These are phyloP conservation scores for Staphylotrichum longicolle DNA, from an alignment of 495 filamentous ascomycete genomes.

Conservation along the genomic window DNA sequence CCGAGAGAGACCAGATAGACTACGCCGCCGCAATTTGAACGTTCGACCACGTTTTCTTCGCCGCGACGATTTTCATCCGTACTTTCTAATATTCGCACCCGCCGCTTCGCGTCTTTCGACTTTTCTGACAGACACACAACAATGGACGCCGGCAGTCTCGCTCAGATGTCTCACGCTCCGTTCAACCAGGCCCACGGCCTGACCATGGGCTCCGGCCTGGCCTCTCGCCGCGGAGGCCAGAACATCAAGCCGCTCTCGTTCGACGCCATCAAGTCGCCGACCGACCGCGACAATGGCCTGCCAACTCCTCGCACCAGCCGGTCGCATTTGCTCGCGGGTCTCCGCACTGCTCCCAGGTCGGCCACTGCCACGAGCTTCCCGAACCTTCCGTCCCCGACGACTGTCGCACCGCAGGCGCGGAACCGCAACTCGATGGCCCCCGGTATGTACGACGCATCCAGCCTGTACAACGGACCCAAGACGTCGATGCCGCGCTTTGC, in stretches of 20 bases:
- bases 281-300: conserved; percentile 51
- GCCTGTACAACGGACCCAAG: conserved; percentile 50
- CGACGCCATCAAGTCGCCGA: conserved; percentile 55
- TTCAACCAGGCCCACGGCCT: conserved; percentile 67
- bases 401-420: conserved; percentile 30
- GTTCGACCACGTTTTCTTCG: conserved; percentile 37
- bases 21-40: conserved; percentile 27
- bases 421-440: conserved; percentile 49
- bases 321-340: conserved; percentile 87
- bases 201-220: conserved; percentile 77
- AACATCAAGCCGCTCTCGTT: conserved; percentile 84
- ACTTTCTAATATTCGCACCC: conserved; percentile 32
- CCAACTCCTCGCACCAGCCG: conserved; percentile 91
- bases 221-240: conserved; percentile 72
- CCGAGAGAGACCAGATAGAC: conserved; percentile 34
- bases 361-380: conserved; percentile 63
- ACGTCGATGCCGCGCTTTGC: conserved; percentile 48
- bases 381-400: conserved; percentile 60
- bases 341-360: conserved; percentile 91
- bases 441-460: conserved; percentile 47
- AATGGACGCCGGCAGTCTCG: conserved; percentile 98
- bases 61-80: conserved; percentile 26
- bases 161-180: conserved; percentile 96
- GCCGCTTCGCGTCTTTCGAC: conserved; percentile 11
- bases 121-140: conserved; percentile 43